Percentiles rank a stretch among this genome's conserved stretches.
Conservation (phyloP, 306 rosid species). For the Parietaria judaica region DNA sequence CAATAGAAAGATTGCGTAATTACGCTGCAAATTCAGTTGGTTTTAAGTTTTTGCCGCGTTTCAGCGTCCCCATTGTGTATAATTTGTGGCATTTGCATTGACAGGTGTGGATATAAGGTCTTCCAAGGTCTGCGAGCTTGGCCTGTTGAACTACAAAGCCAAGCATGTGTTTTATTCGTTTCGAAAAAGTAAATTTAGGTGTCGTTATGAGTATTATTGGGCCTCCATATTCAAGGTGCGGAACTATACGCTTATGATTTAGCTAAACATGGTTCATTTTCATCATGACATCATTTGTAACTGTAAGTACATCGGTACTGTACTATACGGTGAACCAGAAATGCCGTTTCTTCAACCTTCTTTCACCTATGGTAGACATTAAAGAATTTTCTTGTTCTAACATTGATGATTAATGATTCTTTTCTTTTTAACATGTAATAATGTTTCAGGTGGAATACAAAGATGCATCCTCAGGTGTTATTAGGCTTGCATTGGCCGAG, state of each 20-base stretch:
- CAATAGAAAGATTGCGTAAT: no score
- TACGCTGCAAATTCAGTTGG: not conserved
- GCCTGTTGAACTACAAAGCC: conserved; percentile 68
- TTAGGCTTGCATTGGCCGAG: conserved; percentile 66
- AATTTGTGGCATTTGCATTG: conserved; percentile 13
- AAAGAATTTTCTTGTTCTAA: not conserved
- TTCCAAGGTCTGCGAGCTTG: conserved; percentile 83
- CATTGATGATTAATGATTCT: not conserved
- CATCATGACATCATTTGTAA: not conserved
- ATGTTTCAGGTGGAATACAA: conserved; percentile 66
- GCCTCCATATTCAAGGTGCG: conserved; percentile 80
- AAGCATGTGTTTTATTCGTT: conserved; percentile 63
- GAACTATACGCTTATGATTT: not conserved
- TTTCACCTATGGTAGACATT: no score
- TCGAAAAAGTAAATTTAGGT: conserved; percentile 63
- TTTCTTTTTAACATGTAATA: conserved; percentile 12
- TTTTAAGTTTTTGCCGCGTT: not conserved
- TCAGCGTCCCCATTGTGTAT: conserved; percentile 4
- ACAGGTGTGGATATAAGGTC: conserved; percentile 95
- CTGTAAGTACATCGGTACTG: no score
- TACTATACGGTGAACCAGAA: no score
- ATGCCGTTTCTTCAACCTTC: not conserved
- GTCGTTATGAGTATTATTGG: conserved; percentile 94
- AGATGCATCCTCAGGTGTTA: conserved; percentile 68
- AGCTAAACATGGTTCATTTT: not conserved